phyloP scores from a whole-genome alignment of 1,139 yeast genomes.

The Diutina siamensis region DNA sequence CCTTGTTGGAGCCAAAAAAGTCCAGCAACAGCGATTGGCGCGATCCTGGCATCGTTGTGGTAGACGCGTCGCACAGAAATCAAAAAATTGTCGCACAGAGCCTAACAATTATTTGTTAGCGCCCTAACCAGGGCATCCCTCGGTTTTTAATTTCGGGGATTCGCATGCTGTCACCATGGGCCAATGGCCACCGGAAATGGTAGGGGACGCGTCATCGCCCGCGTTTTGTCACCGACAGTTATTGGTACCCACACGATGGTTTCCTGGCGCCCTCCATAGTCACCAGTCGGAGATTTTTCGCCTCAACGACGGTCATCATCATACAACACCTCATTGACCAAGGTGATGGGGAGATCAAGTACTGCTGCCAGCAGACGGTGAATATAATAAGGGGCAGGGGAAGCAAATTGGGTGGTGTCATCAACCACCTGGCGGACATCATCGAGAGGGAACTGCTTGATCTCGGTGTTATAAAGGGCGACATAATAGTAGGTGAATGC shows the following conservation, averaged over 20 bases:
- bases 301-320: constrained; percentile 12
- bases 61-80: neutral
- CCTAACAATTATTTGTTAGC: too few relatives aligned
- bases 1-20: neutral
- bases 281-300: too few relatives aligned
- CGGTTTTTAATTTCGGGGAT: too few relatives aligned
- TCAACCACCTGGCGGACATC: constrained; percentile 61
- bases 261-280: too few relatives aligned
- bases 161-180: too few relatives aligned
- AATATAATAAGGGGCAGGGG: constrained; percentile 20
- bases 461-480: constrained; percentile 63
- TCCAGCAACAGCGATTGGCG: constrained; percentile 3
- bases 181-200: too few relatives aligned
- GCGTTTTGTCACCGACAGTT: too few relatives aligned
- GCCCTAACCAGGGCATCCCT: too few relatives aligned
- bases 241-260: too few relatives aligned
- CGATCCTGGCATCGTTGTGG: neutral
- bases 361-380: constrained; percentile 67
- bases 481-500: constrained; percentile 59
- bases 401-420: constrained; percentile 43
- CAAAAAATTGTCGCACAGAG: neutral
- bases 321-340: constrained; percentile 63
- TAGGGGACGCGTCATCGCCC: too few relatives aligned
- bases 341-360: constrained; percentile 65
- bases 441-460: constrained; percentile 46